These are phyloP conservation scores for Vitis hybrid DNA, from an alignment of 177 flowering plant species.

Conservation along the genomic window DNA sequence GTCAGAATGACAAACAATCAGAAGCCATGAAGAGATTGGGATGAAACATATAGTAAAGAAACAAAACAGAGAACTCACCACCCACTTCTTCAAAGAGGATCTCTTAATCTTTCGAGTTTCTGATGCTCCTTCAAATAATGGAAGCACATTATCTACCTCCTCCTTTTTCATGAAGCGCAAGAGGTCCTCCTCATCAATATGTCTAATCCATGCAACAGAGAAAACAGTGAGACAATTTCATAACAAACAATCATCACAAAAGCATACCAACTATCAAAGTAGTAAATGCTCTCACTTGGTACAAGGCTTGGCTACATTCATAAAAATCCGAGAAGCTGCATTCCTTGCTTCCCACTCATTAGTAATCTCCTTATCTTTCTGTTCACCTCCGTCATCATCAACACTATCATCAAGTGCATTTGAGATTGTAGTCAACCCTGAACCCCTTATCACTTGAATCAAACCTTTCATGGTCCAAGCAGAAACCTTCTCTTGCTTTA, in stretches of 20 bases:
- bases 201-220: slow-evolving; percentile 34
- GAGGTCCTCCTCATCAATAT: slow-evolving; percentile 78
- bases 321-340: too few relatives aligned
- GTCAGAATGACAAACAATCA: background rate
- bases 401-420: too few relatives aligned
- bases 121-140: slow-evolving; percentile 63
- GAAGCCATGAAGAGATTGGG: background rate
- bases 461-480: too few relatives aligned
- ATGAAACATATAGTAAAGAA: background rate
- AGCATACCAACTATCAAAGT: background rate
- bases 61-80: slow-evolving; percentile 46
- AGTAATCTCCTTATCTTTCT: too few relatives aligned
- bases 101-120: slow-evolving; percentile 64
- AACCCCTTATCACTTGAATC: too few relatives aligned
- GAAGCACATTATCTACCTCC: slow-evolving; percentile 58
- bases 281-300: background rate
- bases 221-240: background rate
- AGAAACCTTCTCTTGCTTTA: too few relatives aligned
- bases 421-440: too few relatives aligned
- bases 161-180: slow-evolving; percentile 66
- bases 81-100: slow-evolving; percentile 62
- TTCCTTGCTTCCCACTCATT: too few relatives aligned
- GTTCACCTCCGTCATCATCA: too few relatives aligned
- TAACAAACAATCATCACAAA: background rate
- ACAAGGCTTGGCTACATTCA: too few relatives aligned